A percentile compares a stretch with the other conserved stretches of the same genome.
Conservation (phyloP, 2,329 filamentous ascomycete species). For the Stagonosporopsis cucurbitacearum region DNA sequence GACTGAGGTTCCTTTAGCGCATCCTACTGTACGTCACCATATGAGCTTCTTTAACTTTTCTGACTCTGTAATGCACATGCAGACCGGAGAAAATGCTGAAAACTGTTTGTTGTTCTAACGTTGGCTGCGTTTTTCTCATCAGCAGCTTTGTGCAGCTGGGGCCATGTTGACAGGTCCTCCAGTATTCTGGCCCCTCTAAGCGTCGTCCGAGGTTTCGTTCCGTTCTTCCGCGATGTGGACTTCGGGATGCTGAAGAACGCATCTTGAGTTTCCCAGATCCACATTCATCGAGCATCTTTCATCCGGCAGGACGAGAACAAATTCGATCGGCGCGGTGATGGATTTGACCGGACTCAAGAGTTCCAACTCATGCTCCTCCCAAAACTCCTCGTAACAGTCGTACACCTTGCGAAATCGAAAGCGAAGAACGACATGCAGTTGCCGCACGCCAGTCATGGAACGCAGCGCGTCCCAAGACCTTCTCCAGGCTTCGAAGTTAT, state of each 20-base stretch:
- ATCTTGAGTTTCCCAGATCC: conserved; percentile 21
- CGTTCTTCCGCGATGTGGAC: not conserved
- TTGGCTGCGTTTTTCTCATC: not conserved
- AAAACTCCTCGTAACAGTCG: conserved; percentile 18
- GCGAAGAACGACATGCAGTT: conserved; percentile 21
- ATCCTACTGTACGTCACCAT: conserved; percentile 12
- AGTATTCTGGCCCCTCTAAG: not conserved
- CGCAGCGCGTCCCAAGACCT: conserved; percentile 25
- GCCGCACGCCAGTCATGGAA: conserved; percentile 26
- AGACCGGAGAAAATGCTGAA: not conserved
- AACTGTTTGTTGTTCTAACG: too few species aligned
- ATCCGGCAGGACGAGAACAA: conserved; percentile 28
- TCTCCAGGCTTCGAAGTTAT: conserved; percentile 19
- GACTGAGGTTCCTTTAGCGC: conserved; percentile 10
- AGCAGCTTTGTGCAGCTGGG: not conserved
- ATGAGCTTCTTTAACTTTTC: not conserved
- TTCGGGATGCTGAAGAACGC: conserved; percentile 18
- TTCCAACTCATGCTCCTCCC: conserved; percentile 19
- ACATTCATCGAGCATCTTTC: conserved; percentile 19
- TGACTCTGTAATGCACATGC: not conserved
- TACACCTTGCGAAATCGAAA: conserved; percentile 10
- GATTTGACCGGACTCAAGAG: conserved; percentile 21
- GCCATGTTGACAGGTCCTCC: not conserved
- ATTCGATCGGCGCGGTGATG: conserved; percentile 22
- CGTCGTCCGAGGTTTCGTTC: too few species aligned